These are phyloP conservation scores for Phialocephala sp. DNA, from an alignment of 2,329 filamentous ascomycete species.

Conservation along the genomic window DNA sequence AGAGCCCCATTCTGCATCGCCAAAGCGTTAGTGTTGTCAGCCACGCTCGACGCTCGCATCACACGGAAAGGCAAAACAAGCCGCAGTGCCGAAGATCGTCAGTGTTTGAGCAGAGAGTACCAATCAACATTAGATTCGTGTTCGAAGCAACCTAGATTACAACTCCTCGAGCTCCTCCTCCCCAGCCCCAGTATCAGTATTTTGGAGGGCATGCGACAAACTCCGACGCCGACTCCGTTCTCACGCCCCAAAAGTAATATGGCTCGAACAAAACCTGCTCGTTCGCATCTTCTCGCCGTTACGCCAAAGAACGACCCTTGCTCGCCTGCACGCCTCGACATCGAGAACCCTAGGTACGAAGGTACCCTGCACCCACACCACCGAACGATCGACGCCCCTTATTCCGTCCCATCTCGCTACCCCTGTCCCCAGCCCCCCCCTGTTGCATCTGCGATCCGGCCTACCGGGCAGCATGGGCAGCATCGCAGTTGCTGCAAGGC, in stretches of 20 bases:
- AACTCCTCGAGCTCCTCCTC: neutral
- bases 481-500: conserved; percentile 25
- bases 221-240: neutral
- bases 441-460: neutral
- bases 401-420: conserved; percentile 4
- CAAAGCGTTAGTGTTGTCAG: conserved; percentile 4
- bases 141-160: neutral
- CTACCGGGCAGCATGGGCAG: conserved; percentile 16
- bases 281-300: conserved; percentile 16
- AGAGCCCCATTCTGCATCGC: conserved; percentile 7
- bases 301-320: conserved; percentile 7
- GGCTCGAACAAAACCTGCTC: conserved; percentile 3
- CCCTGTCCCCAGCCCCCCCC: neutral
- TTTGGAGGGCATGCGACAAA: conserved; percentile 9
- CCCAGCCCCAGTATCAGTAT: neutral
- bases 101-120: conserved; percentile 2
- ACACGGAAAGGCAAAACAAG: neutral
- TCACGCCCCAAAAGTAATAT: neutral
- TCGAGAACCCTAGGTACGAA: too few relatives aligned
- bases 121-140: conserved; percentile 13
- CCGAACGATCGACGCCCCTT: conserved; percentile 4
- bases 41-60: neutral
- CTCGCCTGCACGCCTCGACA: neutral
- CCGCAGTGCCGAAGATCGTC: neutral
- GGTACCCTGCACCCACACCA: neutral